phyloP scores from a whole-genome alignment of 2,329 filamentous ascomycete species.

The Xylariaceae sp. region DNA sequence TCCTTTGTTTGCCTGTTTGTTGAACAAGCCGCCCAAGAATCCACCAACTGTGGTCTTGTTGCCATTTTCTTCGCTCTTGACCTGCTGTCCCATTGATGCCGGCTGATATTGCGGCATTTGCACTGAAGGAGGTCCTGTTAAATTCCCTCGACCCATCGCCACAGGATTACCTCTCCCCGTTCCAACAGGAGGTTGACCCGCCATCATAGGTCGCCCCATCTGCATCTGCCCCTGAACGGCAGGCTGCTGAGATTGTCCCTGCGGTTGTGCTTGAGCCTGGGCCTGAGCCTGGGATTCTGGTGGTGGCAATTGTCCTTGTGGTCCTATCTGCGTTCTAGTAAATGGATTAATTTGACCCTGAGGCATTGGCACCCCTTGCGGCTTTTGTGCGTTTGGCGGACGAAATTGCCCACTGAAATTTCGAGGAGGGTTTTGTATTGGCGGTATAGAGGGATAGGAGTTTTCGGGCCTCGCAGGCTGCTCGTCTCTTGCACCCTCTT shows the following conservation, averaged over 20 bases:
- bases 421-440: conserved; percentile 21
- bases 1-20: conserved; percentile 25
- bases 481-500: conserved; percentile 29
- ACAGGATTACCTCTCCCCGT: no score
- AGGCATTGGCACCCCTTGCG: not conserved
- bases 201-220: conserved; percentile 1
- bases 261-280: not conserved
- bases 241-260: not conserved
- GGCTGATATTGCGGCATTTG: not conserved
- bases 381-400: conserved; percentile 10
- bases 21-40: conserved; percentile 29
- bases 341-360: not conserved
- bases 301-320: not conserved
- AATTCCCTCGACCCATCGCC: conserved; percentile 16
- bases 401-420: conserved; percentile 5
- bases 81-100: conserved; percentile 8
- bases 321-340: not conserved
- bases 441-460: conserved; percentile 13
- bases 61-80: conserved; percentile 23
- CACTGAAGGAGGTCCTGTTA: conserved; percentile 12
- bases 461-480: conserved; percentile 22
- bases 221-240: conserved; percentile 8
- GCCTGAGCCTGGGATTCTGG: not conserved
- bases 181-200: conserved; percentile 7
- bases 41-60: conserved; percentile 24